Evolutionary conservation across 2,329 filamentous ascomycete genomes (phyloP), one percentile per base, ranked within the genome.

Genomic region (Penicillium sp.): DNA sequence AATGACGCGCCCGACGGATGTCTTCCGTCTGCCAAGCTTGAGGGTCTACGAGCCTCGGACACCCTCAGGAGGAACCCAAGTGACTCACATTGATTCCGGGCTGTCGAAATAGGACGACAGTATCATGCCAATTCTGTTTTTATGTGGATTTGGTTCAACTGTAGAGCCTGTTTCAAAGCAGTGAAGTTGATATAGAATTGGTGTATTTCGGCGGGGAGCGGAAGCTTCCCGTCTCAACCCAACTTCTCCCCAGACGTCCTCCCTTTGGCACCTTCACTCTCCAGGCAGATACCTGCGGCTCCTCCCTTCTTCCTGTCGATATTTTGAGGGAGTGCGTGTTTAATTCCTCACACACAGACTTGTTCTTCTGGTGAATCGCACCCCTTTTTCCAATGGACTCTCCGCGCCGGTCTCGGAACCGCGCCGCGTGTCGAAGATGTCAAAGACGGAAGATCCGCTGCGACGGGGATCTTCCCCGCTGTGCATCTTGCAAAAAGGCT

Each of bases 391-490:
- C 16, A 13, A 70, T 70, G 67, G 62, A 68, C 27, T 64, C 65
- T 5, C 58, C 63, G n/a, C 62, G 56, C 2, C 60, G 58, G 59
- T 68, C 50, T 63, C 71, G 60, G 62, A 73, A 65, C 56, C 70
- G 58, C 50, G 72, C 61, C 58, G 69, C 69, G 9, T 72, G 69
- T 39, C 62, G 61, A 24, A 66, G 69, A 10, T 82, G 80, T 52
- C 79, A 82, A 55, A 69, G 77, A 40, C 72, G 80, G 24, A 82
- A 82, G 66, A 81, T 82, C 61, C 74, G 74, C 43, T 82, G 79
- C 42, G 77, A 80, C 57, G 77, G 79, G 1, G 70, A 72, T 16
- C 49, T 72, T 0, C 79, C 79, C 1, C 59, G 68, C 0, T 80
- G 79, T 36, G 72, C 73, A 6, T 75, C 76, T 2, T 82, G 79